These are phyloP conservation scores for Trichoderma orchidacearum DNA, from an alignment of 495 filamentous ascomycete species.

Conservation along the genomic window DNA sequence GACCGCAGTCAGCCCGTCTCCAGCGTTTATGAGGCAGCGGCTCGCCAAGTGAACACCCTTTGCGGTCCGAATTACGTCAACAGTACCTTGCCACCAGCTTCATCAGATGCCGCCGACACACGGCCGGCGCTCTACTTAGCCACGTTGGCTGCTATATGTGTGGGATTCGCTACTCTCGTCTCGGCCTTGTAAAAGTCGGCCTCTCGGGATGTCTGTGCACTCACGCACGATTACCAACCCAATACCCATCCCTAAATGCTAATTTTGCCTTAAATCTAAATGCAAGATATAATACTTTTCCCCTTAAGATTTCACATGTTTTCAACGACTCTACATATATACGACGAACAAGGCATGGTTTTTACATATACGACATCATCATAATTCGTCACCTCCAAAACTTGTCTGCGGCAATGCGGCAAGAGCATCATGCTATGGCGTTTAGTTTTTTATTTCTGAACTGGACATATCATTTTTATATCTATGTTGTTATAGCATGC, in stretches of 20 bases:
- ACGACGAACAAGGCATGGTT: background rate
- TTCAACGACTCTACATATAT: background rate
- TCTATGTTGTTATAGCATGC: background rate
- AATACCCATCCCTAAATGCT: too few species aligned
- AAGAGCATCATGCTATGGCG: background rate
- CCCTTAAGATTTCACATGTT: background rate
- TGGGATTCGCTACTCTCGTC: background rate
- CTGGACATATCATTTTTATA: background rate
- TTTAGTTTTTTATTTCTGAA: background rate
- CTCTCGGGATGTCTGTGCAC: background rate
- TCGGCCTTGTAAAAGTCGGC: background rate
- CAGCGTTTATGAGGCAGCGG: slow-evolving; percentile 47
- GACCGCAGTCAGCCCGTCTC: slow-evolving; percentile 43
- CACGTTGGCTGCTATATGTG: background rate
- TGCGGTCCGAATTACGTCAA: slow-evolving; percentile 55
- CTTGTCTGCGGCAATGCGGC: too few species aligned
- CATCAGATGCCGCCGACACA: background rate
- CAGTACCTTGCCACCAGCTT: slow-evolving; percentile 36
- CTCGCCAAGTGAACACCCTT: slow-evolving; percentile 46
- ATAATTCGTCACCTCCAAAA: background rate
- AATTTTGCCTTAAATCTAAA: too few species aligned
- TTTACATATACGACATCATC: background rate
- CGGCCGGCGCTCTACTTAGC: background rate
- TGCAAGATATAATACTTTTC: background rate
- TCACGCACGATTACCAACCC: too few species aligned